Base-by-base conservation (phyloP, 2,329 filamentous ascomycete species). In the Capronia epimyces region DNA sequence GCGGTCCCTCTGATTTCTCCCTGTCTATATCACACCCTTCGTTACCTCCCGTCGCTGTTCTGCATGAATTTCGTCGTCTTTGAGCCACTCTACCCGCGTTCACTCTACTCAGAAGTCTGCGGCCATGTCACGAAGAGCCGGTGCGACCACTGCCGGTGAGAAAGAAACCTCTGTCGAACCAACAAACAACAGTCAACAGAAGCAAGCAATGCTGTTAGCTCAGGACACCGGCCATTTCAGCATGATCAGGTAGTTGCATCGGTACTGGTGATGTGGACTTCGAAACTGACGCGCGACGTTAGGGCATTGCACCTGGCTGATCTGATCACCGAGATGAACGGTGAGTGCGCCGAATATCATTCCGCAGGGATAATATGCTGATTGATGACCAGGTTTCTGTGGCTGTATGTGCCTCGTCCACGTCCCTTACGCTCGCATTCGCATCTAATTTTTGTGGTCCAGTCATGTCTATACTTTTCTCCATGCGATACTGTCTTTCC, bases 391-490 rank as follows among this genome's bases (percentile, higher is more conserved):
- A 75, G 72, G 72, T 45, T 74, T 75, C 55, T 75, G 72, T 51
- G 73, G 73, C 67, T 71, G 71, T 68, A 71, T 64, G 69, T 62
- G 46, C 24, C 43, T 36, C 44, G 39, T 25, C 39, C 43, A 41
- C n/a, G 27, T 39, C 37, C 36, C 43, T 49, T 20, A 5, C 31
- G 9, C 31, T 15, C 10, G 15, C 8, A 10, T n/a, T n/a, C 31
- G 31, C 10, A 16, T n/a, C 31, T 34, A 34, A 13, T 13, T 12
- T 10, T 10, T n/a, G 9, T 18, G n/a, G 15, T 20, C 31, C 55
- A 74, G 82, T 95, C 69, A 91, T 96, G 85, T 96, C 91, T 66
- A 81, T 98, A 66, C 90, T 97, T 73, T 90, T 89, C 40, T 95
- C 89, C 20, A 81, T 98, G 73, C 87, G 89, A 60, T 97, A 97